Percentiles rank a stretch among this genome's conserved stretches.
phyloP scores from a whole-genome alignment of 345 rosid species.

The Arabis alpina region DNA sequence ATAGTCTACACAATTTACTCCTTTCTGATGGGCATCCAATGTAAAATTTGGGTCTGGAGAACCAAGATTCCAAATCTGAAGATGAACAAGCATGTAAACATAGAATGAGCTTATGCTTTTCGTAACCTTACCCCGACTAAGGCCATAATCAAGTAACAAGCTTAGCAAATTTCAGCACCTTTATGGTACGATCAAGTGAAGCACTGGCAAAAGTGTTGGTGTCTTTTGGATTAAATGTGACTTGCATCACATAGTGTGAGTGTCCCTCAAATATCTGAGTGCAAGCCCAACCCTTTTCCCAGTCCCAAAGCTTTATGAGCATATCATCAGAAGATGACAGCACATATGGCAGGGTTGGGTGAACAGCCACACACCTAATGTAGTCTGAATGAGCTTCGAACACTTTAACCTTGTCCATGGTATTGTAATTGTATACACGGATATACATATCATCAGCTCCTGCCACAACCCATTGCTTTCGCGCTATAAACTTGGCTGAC shows the following conservation, averaged over 20 bases:
- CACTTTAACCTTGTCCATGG: slow-evolving; percentile 89
- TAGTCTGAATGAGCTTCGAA: slow-evolving; percentile 97
- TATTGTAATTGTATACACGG: slow-evolving; percentile 91
- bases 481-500: slow-evolving; percentile 87
- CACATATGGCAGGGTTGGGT: slow-evolving; percentile 91
- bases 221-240: slow-evolving; percentile 88
- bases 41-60: slow-evolving; percentile 94
- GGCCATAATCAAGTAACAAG: slow-evolving; percentile 16
- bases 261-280: slow-evolving; percentile 98
- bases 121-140: slow-evolving; percentile 14
- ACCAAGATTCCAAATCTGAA: slow-evolving; percentile 95
- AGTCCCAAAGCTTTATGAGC: slow-evolving; percentile 99
- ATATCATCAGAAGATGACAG: slow-evolving; percentile 97
- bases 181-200: slow-evolving; percentile 91
- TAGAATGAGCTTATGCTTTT: slow-evolving; percentile 20
- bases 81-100: slow-evolving; percentile 30
- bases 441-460: slow-evolving; percentile 94
- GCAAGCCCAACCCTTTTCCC: slow-evolving; percentile 98
- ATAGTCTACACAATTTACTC: slow-evolving; percentile 92
- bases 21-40: slow-evolving; percentile 94
- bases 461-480: slow-evolving; percentile 93
- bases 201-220: slow-evolving; percentile 97
- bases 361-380: slow-evolving; percentile 93
- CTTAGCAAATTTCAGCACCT: slow-evolving; percentile 51
- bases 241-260: slow-evolving; percentile 99